Base-by-base conservation (phyloP, 2,329 filamentous ascomycete species). In the Lasiodiplodia sp. region DNA sequence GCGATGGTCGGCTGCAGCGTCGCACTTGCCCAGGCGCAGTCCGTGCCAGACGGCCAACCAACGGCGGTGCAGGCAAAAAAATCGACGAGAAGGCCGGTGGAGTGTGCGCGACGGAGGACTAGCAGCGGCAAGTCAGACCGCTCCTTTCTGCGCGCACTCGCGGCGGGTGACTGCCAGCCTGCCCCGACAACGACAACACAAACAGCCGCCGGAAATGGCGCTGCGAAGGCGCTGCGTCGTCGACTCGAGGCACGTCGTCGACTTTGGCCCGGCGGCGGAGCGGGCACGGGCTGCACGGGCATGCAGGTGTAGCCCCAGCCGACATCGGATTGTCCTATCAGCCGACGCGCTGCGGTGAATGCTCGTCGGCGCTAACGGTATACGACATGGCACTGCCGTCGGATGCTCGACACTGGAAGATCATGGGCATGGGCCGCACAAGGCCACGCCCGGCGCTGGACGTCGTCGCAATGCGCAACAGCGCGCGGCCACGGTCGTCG, bases 271-370 rank as follows among this genome's bases (percentile, higher is more conserved):
- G 25, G 25, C 25, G 58, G 58, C 58, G 58, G 18, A 44, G 47
- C 40, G 25, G 40, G 58, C 58, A 63, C 58, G 58, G 58, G 34
- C 58, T 31, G 44, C 44, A 37, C 28, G 40, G 44, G 60, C 60
- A 64, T 64, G 60, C 60, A 64, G 60, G 60, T 21, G 44, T 23
- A 21, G 60, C 44, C 60, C 60, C 60, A 66, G 63, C 63, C 63
- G 63, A 66, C 63, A 66, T 66, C 63, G 63, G 63, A n/a, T 66
- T 40, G 63, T 34, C 63, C 63, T 56, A 66, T 66, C 63, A 66
- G 49, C 62, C 31, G n/a, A 49, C 62, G 51, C 62, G 49, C 25
- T 21, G 63, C 51, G 49, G 51, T 51, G 44, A 38, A 47, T 66
- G 52, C 28, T 56, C 52, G 51, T 25, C 28, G 7, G 63, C 63